Evolutionary conservation across 2,329 filamentous ascomycete genomes (phyloP).

Genomic region (Fusarium sp.): DNA sequence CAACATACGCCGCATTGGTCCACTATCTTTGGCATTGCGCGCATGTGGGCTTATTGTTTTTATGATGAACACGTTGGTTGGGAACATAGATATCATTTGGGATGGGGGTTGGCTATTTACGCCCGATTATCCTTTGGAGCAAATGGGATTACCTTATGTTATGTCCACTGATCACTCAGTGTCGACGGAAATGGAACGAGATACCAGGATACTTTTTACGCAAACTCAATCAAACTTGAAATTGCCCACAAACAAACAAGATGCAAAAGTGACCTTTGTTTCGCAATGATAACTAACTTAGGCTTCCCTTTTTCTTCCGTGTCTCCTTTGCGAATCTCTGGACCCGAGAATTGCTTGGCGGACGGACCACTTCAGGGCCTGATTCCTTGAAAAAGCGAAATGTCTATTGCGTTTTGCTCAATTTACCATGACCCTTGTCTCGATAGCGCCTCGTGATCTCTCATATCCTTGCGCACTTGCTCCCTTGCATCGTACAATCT

Average conservation of each 20-base stretch:
- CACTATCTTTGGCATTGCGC: conserved; percentile 20
- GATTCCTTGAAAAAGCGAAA: conserved; percentile 1
- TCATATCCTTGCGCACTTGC: conserved; percentile 37
- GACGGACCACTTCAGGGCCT: conserved; percentile 5
- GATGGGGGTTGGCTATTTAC: conserved; percentile 33
- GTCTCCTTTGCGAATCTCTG: conserved; percentile 7
- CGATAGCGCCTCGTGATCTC: conserved; percentile 47
- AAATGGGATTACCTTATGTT: conserved; percentile 36
- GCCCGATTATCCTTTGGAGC: conserved; percentile 29
- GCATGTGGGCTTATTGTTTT: conserved; percentile 32
- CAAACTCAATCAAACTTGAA: conserved; percentile 36
- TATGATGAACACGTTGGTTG: conserved; percentile 47
- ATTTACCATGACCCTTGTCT: conserved; percentile 40
- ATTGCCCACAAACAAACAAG: conserved; percentile 26
- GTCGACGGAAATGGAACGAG: conserved; percentile 47
- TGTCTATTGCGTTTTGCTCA: conserved; percentile 31
- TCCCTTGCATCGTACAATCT: conserved; percentile 37
- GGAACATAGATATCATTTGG: conserved; percentile 48
- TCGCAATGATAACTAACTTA: not conserved
- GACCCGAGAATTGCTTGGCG: conserved; percentile 15
- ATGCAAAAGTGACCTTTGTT: conserved; percentile 1
- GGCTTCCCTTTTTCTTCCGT: conserved; percentile 4
- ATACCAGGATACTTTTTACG: conserved; percentile 44
- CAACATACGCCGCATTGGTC: conserved; percentile 39
- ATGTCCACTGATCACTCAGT: conserved; percentile 48